Evolutionary conservation across 768 basidiomycete species (phyloP), one percentile per base, ranked within the genome.

Genomic region (Trametes sanguinea): DNA sequence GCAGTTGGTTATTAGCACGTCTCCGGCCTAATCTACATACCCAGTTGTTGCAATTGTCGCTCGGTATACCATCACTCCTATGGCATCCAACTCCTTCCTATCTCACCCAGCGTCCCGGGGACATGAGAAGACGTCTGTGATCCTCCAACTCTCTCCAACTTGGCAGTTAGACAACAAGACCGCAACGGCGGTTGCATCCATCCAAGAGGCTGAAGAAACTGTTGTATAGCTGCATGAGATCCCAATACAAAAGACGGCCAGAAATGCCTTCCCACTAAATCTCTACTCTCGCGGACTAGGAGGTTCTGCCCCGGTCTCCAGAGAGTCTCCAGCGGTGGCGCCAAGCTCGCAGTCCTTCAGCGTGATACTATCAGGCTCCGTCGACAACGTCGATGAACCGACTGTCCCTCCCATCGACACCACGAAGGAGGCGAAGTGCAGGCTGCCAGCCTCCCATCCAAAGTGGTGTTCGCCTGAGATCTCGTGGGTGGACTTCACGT

Each of bases 11-110:
- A 59, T 40, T 17, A 51, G 55, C 43, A 51, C 50, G 57, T 33
- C 43, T 44, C 30, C 42, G 30, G 33, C 50, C 42, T 59, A 59
- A 44, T 51, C 29, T 59, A 59, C 57, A 59, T 59, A 59, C 57
- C 57, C 57, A 43, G 22, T 14, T 51, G 57, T 59, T 51, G 57
- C 57, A 59, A 17, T 45, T 51, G 29, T 44, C 30, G 10, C 48
- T 33, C 57, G 40, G 57, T 51, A 59, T 59, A 59, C 57, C 57
- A 59, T 16, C 57, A 58, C 51, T 39, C 14, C n/a, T 43, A 43
- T 43, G 42, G 42, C 42, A 16, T n/a, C 5, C 42, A 16, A 14
- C n/a, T 43, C n/a, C 8, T 43, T 43, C 10, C 14, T 16, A 43
- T 37, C 35, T 11, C 11, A 37, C 22, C 22, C 35, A 37, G 35